Conservation (phyloP, 2,329 filamentous ascomycete genomes). For the Rugonectria rugulosa region DNA sequence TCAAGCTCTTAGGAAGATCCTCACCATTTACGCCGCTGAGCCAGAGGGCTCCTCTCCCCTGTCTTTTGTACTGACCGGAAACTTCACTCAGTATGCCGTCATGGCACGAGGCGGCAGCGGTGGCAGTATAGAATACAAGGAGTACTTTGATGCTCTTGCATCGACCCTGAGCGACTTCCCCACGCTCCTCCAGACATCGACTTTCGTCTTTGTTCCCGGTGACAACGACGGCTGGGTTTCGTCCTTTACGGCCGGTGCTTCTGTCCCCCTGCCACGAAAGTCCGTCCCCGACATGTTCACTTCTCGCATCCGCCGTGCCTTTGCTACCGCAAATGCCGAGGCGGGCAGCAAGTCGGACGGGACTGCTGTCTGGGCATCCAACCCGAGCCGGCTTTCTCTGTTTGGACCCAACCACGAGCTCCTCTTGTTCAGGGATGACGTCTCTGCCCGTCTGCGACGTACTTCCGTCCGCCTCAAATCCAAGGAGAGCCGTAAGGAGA, state of each 20-base stretch:
- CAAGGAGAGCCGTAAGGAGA: slow-evolving; percentile 44
- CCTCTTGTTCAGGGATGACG: slow-evolving; percentile 85
- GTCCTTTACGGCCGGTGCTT: slow-evolving; percentile 79
- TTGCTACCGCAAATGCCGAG: slow-evolving; percentile 80
- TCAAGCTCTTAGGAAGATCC: slow-evolving; percentile 80
- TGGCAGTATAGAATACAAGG: slow-evolving; percentile 95
- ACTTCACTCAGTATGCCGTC: slow-evolving; percentile 75
- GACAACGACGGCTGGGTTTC: slow-evolving; percentile 98
- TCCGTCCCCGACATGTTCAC: slow-evolving; percentile 89
- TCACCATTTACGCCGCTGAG: slow-evolving; percentile 75
- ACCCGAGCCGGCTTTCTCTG: slow-evolving; percentile 81
- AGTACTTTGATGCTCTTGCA: slow-evolving; percentile 90
- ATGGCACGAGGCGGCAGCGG: slow-evolving; percentile 74
- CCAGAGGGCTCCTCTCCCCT: slow-evolving; percentile 73
- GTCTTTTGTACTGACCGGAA: slow-evolving; percentile 83
- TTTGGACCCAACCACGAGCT: slow-evolving; percentile 92
- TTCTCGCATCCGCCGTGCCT: slow-evolving; percentile 80
- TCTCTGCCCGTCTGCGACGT: slow-evolving; percentile 79
- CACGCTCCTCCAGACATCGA: slow-evolving; percentile 76
- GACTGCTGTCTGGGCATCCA: slow-evolving; percentile 84
- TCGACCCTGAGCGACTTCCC: slow-evolving; percentile 85
- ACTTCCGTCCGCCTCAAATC: slow-evolving; percentile 75
- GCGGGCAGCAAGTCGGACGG: slow-evolving; percentile 57
- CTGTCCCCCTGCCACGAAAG: slow-evolving; percentile 73
- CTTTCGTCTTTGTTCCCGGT: slow-evolving; percentile 92